Base-by-base conservation (phyloP, 805 yeast species). In the Kuraishia capsulata region DNA sequence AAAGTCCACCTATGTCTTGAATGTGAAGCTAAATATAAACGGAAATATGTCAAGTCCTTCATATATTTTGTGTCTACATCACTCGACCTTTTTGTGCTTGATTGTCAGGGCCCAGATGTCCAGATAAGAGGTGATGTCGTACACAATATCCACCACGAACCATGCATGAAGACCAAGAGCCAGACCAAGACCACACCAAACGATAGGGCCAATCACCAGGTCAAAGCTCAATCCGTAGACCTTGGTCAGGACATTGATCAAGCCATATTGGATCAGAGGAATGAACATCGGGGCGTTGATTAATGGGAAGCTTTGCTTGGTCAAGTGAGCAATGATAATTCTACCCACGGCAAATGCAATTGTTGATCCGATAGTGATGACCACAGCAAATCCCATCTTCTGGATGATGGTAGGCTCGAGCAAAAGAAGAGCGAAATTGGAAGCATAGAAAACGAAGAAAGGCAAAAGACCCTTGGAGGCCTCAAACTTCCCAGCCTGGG, bases 341-440 rank as follows among this genome's bases (percentile, higher is more conserved):
- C 92, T 75, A 4, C 97, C 97, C n/a, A 90, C 97, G 3, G 76
- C 67, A 51, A 84, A 81, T 1, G 97, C 96, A 47, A 82, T 61
- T 1, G 83, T 71, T 37, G 81, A 67, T 1, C 95, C 94, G 50
- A 84, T 76, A 21, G 89, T 73, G 35, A 82, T 52, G 18, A 79
- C 62, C 46, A 81, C 68, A 25, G 94, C 82, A 37, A 71, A 57
- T 1, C 71, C 67, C 46, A 61, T 61, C 2, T 46, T 47, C 23
- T 56, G 43, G 33, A 85, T 54, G 20, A 76, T 60, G 17, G 68
- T 63, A 5, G 89, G 78, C 54, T 73, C 71, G 17, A 71, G 53
- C 39, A 67, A 51, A 13, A 70, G 54, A 53, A 81, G 61, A 4
- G 67, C 36, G 23, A 71, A 59, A 4, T 81, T 66, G 1, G 76